Evolutionary conservation across 176 grass and related monocot genomes (phyloP).

Genomic region (Oryza punctata): DNA sequence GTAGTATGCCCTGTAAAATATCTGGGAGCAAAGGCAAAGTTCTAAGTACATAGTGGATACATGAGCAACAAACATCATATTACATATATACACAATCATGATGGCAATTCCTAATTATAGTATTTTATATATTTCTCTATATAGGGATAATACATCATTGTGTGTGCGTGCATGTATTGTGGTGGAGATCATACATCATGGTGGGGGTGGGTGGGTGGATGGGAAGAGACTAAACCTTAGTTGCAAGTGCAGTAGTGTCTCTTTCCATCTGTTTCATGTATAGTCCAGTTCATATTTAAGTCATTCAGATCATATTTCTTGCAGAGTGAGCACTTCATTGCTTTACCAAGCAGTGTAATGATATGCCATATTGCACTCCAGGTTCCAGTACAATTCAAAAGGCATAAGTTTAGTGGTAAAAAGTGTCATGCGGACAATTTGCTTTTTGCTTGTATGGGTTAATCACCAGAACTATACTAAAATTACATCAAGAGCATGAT

Average conservation of each 20-base stretch:
- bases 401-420: neutral
- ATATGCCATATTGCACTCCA: neutral
- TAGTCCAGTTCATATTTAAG: neutral
- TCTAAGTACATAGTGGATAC: constrained; percentile 14
- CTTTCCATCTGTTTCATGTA: neutral
- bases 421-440: neutral
- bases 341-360: neutral
- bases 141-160: constrained; percentile 1
- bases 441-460: neutral
- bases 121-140: neutral
- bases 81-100: constrained; percentile 7
- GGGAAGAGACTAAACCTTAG: neutral
- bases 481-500: neutral
- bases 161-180: neutral
- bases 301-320: neutral
- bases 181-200: neutral
- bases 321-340: neutral
- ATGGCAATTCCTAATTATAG: neutral
- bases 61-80: constrained; percentile 22
- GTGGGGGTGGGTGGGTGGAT: neutral
- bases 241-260: neutral
- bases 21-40: constrained; percentile 49
- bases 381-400: constrained; percentile 22
- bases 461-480: neutral
- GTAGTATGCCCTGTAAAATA: constrained; percentile 93